phyloP scores from a whole-genome alignment of 2,329 filamentous ascomycete genomes.

The Talaromyces sp. region DNA sequence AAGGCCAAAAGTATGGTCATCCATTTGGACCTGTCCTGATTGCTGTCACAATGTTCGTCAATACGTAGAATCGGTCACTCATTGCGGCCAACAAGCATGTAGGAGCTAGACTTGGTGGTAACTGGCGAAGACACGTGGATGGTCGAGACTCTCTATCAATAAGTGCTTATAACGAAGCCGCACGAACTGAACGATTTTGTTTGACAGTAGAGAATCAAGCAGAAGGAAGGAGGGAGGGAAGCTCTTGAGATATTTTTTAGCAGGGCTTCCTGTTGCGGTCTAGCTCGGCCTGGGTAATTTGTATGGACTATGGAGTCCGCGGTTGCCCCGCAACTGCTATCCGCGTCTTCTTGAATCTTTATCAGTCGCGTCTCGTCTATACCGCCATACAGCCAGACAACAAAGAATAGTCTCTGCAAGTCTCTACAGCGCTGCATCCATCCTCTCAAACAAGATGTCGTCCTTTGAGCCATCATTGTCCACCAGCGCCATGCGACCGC shows the following conservation, averaged over 20 bases:
- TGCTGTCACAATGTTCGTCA: constrained; percentile 6
- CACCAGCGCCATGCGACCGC: constrained; percentile 52
- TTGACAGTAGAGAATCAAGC: neutral
- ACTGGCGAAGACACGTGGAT: neutral
- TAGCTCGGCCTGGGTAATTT: neutral
- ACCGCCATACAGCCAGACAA: neutral
- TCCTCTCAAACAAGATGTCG: constrained; percentile 27
- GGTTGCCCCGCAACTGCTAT: constrained; percentile 32
- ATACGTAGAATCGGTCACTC: constrained; percentile 3
- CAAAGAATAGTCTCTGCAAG: neutral
- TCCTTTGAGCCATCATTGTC: constrained; percentile 59
- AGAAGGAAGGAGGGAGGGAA: constrained; percentile 4
- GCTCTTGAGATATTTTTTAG: neutral
- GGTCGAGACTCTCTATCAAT: neutral
- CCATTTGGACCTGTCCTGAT: constrained; percentile 49
- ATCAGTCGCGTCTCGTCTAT: neutral
- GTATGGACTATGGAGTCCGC: neutral
- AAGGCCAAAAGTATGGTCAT: constrained; percentile 46
- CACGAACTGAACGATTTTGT: neutral
- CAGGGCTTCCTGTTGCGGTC: neutral
- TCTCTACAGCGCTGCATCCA: neutral
- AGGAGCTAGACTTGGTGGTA: neutral
- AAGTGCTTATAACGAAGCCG: neutral
- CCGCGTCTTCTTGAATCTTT: neutral
- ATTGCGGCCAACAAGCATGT: constrained; percentile 9